A percentile compares a stretch with the other conserved stretches of the same genome.
Evolutionary conservation across 1,139 yeast genomes (phyloP).

Genomic region (Magnusiomyces suaveolens): DNA sequence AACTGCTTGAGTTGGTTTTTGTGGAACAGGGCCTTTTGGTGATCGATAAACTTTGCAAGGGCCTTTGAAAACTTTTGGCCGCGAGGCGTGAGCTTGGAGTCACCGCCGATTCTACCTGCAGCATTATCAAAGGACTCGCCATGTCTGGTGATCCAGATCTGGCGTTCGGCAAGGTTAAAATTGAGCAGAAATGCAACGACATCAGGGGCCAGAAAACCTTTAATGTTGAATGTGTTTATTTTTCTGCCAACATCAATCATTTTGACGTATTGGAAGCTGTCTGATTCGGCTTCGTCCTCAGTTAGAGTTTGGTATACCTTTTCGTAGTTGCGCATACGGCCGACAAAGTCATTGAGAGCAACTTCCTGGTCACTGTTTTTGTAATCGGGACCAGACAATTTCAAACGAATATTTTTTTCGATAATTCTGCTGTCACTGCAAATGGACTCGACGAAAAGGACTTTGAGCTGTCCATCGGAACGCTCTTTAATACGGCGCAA

Average conservation of each 20-base stretch:
- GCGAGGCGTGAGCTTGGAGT: conserved; percentile 67
- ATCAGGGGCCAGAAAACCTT: conserved; percentile 89
- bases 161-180: conserved; percentile 82
- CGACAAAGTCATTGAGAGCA: conserved; percentile 75
- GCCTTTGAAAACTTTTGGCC: conserved; percentile 70
- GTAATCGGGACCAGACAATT: conserved; percentile 90
- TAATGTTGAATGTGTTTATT: conserved; percentile 82
- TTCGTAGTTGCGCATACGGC: conserved; percentile 73
- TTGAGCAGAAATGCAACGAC: conserved; percentile 82
- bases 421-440: conserved; percentile 73
- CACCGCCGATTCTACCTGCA: conserved; percentile 82
- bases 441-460: conserved; percentile 74
- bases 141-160: conserved; percentile 91
- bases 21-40: conserved; percentile 63
- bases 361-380: conserved; percentile 70
- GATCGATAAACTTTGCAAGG: conserved; percentile 61
- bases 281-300: conserved; percentile 42
- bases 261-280: conserved; percentile 72
- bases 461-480: conserved; percentile 65
- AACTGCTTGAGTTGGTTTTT: conserved; percentile 50
- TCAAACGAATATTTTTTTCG: conserved; percentile 72
- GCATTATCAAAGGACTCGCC: conserved; percentile 87
- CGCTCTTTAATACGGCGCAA: conserved; percentile 61
- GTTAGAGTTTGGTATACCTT: conserved; percentile 86
- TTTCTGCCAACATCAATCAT: conserved; percentile 95